phyloP scores from a whole-genome alignment of 192 early-diverging fungal genomes.

The Entomortierella beljakovae region DNA sequence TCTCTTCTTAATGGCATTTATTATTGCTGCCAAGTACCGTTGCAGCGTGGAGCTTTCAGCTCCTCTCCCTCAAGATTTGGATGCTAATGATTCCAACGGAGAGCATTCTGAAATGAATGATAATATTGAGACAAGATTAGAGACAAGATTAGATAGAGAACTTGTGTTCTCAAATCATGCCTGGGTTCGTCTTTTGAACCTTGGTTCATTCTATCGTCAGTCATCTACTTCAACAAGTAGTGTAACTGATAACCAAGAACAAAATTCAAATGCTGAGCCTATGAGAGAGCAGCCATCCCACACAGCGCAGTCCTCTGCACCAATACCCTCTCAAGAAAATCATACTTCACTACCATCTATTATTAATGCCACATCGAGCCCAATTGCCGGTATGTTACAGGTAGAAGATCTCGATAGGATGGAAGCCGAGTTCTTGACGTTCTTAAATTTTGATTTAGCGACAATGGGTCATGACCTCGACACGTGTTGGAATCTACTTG shows the following conservation, averaged over 20 bases:
- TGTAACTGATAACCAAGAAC: not conserved
- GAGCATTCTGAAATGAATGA: not conserved
- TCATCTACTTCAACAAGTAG: not conserved
- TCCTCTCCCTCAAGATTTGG: conserved; percentile 10
- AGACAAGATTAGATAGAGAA: conserved; percentile 31
- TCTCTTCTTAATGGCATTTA: conserved; percentile 60
- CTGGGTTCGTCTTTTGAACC: conserved; percentile 45
- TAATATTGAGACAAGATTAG: not conserved
- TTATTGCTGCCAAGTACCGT: conserved; percentile 60
- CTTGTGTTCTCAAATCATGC: conserved; percentile 46
- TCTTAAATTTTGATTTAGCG: conserved; percentile 59
- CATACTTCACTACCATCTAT: conserved; percentile 9
- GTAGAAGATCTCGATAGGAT: conserved; percentile 59
- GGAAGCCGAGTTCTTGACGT: conserved; percentile 63
- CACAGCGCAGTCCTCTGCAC: not conserved
- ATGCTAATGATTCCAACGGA: not conserved
- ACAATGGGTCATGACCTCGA: conserved; percentile 44
- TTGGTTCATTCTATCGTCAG: conserved; percentile 38
- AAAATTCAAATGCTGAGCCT: not conserved
- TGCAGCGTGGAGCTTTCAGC: conserved; percentile 43
- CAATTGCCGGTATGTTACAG: conserved; percentile 22
- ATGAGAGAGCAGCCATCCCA: not conserved
- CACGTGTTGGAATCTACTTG: conserved; percentile 50
- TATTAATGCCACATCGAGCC: not conserved
- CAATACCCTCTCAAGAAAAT: not conserved